Percentiles rank a stretch among this genome's conserved stretches.
Evolutionary conservation across 73 alveolate species (phyloP).

Genomic region (Uronychia binucleata): DNA sequence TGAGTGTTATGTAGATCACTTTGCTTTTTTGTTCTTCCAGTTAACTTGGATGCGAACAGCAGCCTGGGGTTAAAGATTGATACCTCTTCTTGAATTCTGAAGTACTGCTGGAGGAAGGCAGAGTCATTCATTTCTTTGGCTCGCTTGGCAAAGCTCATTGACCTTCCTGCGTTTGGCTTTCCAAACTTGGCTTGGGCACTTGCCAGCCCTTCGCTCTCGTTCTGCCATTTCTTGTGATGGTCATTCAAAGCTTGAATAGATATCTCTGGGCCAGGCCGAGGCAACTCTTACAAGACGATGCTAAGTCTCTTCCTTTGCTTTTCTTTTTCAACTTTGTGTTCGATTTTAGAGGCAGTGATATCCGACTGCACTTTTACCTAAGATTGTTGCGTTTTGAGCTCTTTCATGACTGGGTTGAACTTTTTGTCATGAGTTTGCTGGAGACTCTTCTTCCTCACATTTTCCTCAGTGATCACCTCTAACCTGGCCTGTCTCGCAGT

Average conservation of each 20-base stretch:
- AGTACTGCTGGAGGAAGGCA: not conserved
- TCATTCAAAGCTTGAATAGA: not conserved
- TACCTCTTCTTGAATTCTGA: not conserved
- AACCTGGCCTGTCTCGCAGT: not conserved
- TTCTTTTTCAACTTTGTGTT: not conserved
- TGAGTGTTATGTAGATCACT: no score
- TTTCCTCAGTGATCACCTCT: not conserved
- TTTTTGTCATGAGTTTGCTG: not conserved
- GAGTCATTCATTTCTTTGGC: not conserved
- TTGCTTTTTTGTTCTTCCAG: not conserved
- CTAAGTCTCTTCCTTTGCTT: not conserved
- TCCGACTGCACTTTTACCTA: not conserved
- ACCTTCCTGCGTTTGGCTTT: not conserved
- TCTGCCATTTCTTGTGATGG: no score
- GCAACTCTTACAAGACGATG: not conserved
- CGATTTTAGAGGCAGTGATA: not conserved
- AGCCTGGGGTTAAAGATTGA: not conserved
- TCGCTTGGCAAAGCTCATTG: not conserved
- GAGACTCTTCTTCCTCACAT: not conserved
- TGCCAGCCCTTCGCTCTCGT: not conserved
- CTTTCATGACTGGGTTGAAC: not conserved
- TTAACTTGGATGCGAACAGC: not conserved
- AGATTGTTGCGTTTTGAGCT: not conserved
- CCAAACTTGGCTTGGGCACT: not conserved
- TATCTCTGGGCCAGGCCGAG: not conserved